These are phyloP conservation scores for Coprinopsis cinerea DNA, from an alignment of 768 basidiomycete species.

Conservation along the genomic window DNA sequence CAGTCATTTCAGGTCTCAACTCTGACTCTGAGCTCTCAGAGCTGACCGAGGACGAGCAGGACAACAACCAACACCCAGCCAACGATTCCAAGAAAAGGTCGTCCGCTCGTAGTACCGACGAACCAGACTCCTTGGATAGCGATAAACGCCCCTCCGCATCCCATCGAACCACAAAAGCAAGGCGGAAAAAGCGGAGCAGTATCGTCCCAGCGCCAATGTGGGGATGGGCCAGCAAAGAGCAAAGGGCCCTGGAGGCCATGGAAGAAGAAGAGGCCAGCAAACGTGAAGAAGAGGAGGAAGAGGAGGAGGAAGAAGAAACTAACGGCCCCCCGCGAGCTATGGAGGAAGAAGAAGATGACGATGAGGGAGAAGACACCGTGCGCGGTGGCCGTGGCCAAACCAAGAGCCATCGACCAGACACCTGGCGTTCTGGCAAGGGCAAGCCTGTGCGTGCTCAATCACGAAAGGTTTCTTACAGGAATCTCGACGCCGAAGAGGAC, in stretches of 20 bases:
- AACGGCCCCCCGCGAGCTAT: slow-evolving; percentile 44
- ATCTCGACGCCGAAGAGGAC: slow-evolving; percentile 3
- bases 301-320: slow-evolving; percentile 41
- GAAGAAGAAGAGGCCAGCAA: slow-evolving; percentile 47
- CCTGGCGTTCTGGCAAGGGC: background rate
- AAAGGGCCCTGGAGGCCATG: slow-evolving; percentile 20
- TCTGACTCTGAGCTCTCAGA: slow-evolving; percentile 76
- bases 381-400: slow-evolving; percentile 6
- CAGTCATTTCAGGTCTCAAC: slow-evolving; percentile 32
- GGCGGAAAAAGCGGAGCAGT: slow-evolving; percentile 53
- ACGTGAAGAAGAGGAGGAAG: slow-evolving; percentile 42
- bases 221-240: slow-evolving; percentile 68
- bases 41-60: slow-evolving; percentile 77
- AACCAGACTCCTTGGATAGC: slow-evolving; percentile 20
- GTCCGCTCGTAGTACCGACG: slow-evolving; percentile 15
- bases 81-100: slow-evolving; percentile 16
- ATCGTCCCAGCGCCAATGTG: slow-evolving; percentile 80
- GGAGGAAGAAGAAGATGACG: slow-evolving; percentile 52
- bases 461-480: background rate
- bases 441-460: background rate
- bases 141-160: slow-evolving; percentile 16
- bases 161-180: slow-evolving; percentile 9
- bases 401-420: slow-evolving; percentile 3
- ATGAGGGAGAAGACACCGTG: slow-evolving; percentile 22
- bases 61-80: slow-evolving; percentile 26